Percentiles rank a stretch among this genome's conserved stretches.
Evolutionary conservation across 208 protist species (phyloP).

Genomic region (Leishmania guyanensis): DNA sequence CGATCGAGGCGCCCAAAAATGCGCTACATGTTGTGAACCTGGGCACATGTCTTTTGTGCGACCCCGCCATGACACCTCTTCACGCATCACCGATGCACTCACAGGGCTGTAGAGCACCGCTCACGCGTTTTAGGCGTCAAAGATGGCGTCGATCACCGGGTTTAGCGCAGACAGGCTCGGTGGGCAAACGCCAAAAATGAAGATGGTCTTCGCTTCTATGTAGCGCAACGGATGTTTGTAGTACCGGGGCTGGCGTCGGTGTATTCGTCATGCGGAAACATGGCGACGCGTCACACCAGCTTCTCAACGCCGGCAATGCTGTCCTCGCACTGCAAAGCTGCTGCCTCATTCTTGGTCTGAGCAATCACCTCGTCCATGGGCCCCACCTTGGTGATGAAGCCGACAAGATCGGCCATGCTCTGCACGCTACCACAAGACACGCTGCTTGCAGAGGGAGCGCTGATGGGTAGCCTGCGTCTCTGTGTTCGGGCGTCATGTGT

Average conservation of each 20-base stretch:
- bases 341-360: slow-evolving; percentile 16
- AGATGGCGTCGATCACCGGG: slow-evolving; percentile 26
- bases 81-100: slow-evolving; percentile 21
- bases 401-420: slow-evolving; percentile 21
- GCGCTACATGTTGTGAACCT: slow-evolving; percentile 33
- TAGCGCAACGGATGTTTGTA: slow-evolving; percentile 24
- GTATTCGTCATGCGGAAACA: slow-evolving; percentile 36
- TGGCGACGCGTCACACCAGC: slow-evolving; percentile 23
- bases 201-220: slow-evolving; percentile 28
- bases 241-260: slow-evolving; percentile 23
- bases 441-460: not conserved
- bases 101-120: slow-evolving; percentile 25
- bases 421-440: slow-evolving; percentile 1
- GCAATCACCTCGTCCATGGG: slow-evolving; percentile 28
- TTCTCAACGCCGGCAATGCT: slow-evolving; percentile 8
- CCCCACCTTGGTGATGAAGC: slow-evolving; percentile 28
- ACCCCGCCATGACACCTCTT: slow-evolving; percentile 14
- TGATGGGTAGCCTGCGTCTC: not conserved
- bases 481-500: not conserved
- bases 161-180: slow-evolving; percentile 16
- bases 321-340: slow-evolving; percentile 4
- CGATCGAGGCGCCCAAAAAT: slow-evolving; percentile 30
- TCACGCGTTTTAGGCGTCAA: slow-evolving; percentile 29
- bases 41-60: slow-evolving; percentile 20
- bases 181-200: slow-evolving; percentile 33